Base-by-base conservation (phyloP, 768 basidiomycete species). In the Boletus rufocinnamomeus region DNA sequence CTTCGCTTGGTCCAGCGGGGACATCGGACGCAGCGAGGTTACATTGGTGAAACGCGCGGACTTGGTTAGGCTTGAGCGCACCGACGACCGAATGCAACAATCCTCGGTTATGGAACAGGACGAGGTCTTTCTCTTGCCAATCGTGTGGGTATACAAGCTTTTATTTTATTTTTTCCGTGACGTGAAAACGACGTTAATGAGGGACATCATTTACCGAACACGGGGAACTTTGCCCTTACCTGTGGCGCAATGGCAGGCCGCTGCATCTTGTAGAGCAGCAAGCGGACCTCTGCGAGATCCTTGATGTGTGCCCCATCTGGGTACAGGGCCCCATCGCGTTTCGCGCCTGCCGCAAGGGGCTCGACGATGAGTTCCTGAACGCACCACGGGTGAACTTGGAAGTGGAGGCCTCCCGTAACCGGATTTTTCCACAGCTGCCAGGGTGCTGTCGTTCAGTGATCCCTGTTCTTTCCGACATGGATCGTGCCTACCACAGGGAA, bases 391-490 rank as follows among this genome's bases (percentile, higher is more conserved):
- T 96, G 95, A 6, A 96, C 93, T 69, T 98, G 85, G 76, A 95
- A 87, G 70, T 95, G 91, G 25, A 97, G 80, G 4, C 77, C 77
- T 23, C 86, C 85, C 13, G 93, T 96, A 7, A 84, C 82, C 0
- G 94, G 92, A 73, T 95, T 96, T 80, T 95, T 96, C 95, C 95
- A 97, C 8, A 88, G 70, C 88, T 93, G 35, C 38, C 16, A 50
- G n/a, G 5, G 19, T 19, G 40, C 13, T 14, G 54, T 16, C 54
- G 32, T 35, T 55, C 23, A 50, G 38, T 64, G 25, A 58, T 38
- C 14, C 16, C 41, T 48, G 10, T 19, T 48, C 17, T 32, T 56
- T 41, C 21, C 45, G 46, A 28, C 14, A 46, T 44, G 30, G 54
- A 56, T 46, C 47, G 34, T n/a, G 63, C 79, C 45, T 59, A 82